Evolutionary conservation across 768 basidiomycete species (phyloP).

Genomic region (Guyanaporus albipodus): DNA sequence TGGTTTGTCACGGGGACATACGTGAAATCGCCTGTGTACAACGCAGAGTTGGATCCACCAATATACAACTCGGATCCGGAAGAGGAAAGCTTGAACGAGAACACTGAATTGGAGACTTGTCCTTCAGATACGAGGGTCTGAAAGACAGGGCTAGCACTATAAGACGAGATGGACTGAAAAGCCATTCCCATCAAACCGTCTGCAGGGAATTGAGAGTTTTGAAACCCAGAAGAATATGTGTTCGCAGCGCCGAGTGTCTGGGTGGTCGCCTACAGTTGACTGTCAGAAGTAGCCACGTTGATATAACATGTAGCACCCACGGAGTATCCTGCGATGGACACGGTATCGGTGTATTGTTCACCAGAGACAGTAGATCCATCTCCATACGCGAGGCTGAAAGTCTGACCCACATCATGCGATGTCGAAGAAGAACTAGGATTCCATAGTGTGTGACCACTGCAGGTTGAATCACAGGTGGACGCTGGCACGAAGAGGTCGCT

Average conservation of each 20-base stretch:
- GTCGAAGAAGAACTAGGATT: constrained; percentile 24
- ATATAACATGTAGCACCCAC: neutral
- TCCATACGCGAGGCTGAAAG: constrained; percentile 34
- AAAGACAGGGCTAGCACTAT: constrained; percentile 30
- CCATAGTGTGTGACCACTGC: constrained; percentile 28
- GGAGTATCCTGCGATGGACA: constrained; percentile 1
- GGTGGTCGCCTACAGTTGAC: constrained; percentile 1
- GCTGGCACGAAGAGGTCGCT: constrained; percentile 18
- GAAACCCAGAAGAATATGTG: constrained; percentile 1
- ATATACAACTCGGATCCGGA: constrained; percentile 35
- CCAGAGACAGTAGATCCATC: constrained; percentile 37
- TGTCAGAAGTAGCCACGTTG: neutral
- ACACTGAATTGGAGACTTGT: constrained; percentile 19
- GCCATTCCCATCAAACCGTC: constrained; percentile 29
- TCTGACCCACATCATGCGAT: constrained; percentile 17
- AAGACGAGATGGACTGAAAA: constrained; percentile 27
- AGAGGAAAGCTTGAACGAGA: constrained; percentile 23
- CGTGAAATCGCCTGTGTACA: constrained; percentile 37
- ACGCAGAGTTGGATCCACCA: constrained; percentile 38
- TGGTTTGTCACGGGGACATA: constrained; percentile 27
- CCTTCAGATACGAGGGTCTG: constrained; percentile 22
- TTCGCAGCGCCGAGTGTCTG: constrained; percentile 14
- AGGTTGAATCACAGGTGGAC: constrained; percentile 10
- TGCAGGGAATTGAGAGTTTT: neutral
- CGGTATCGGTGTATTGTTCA: constrained; percentile 35